Percentiles rank a stretch among this genome's conserved stretches.
phyloP scores from a whole-genome alignment of 768 basidiomycete species.

The Hericium rajendrae region DNA sequence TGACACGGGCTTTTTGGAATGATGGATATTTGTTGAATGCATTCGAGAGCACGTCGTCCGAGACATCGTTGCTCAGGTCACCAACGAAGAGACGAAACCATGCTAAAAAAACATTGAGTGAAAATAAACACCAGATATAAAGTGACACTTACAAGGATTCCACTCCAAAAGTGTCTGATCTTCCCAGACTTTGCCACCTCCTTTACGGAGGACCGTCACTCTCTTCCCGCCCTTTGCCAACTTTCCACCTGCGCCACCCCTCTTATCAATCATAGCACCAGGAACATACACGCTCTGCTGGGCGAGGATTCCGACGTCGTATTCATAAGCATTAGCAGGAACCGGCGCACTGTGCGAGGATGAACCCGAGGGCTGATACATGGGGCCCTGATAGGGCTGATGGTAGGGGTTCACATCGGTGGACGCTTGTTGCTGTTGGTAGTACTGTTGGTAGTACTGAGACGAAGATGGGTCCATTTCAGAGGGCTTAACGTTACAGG shows the following conservation, averaged over 20 bases:
- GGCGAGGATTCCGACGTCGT: slow-evolving; percentile 83
- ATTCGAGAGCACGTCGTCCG: slow-evolving; percentile 86
- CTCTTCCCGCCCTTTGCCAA: slow-evolving; percentile 86
- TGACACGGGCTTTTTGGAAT: slow-evolving; percentile 92
- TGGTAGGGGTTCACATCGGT: slow-evolving; percentile 72
- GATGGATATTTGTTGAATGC: slow-evolving; percentile 92
- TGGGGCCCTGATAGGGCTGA: slow-evolving; percentile 70
- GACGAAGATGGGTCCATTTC: slow-evolving; percentile 26
- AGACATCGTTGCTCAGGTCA: slow-evolving; percentile 96
- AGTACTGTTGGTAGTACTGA: slow-evolving; percentile 39
- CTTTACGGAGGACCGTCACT: slow-evolving; percentile 89
- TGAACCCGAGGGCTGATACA: slow-evolving; percentile 51
- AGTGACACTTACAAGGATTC: slow-evolving; percentile 73
- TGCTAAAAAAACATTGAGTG: slow-evolving; percentile 34
- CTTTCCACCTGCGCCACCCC: slow-evolving; percentile 78
- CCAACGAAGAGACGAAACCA: slow-evolving; percentile 99
- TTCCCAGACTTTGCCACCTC: slow-evolving; percentile 96
- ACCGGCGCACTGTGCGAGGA: slow-evolving; percentile 68
- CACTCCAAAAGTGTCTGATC: slow-evolving; percentile 95
- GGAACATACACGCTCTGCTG: slow-evolving; percentile 91
- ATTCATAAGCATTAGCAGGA: slow-evolving; percentile 86
- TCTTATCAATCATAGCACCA: slow-evolving; percentile 83
- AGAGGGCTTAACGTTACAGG: background rate
- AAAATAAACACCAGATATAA: background rate
- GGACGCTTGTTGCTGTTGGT: slow-evolving; percentile 9